Evolutionary conservation across 345 rosid genomes (phyloP).

Genomic region (Carallia brachiata): DNA sequence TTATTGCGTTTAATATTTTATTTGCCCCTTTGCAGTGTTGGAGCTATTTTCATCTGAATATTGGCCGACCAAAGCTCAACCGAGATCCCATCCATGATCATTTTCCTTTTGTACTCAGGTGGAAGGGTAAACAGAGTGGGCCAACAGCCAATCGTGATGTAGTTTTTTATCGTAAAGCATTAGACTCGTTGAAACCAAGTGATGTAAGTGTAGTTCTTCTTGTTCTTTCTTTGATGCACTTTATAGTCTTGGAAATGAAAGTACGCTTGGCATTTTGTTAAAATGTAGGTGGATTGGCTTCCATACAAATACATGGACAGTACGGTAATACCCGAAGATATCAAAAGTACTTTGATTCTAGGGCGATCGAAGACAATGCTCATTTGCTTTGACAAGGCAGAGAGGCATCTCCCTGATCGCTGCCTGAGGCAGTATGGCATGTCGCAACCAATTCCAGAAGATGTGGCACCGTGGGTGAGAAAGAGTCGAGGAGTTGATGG

Average conservation of each 20-base stretch:
- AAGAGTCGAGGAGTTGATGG: constrained; percentile 98
- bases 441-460: constrained; percentile 78
- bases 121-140: constrained; percentile 99
- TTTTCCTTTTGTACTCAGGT: constrained; percentile 84
- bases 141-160: constrained; percentile 90
- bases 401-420: constrained; percentile 97
- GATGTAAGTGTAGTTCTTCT: constrained; percentile 49
- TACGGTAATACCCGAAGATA: constrained; percentile 63
- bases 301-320: constrained; percentile 75
- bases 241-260: background rate
- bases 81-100: constrained; percentile 77
- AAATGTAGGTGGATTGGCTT: constrained; percentile 78
- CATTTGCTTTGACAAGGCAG: constrained; percentile 96
- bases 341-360: constrained; percentile 53
- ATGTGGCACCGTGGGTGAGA: constrained; percentile 86
- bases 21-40: constrained; percentile 62
- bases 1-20: constrained; percentile 14
- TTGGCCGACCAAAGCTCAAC: constrained; percentile 87
- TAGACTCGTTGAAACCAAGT: constrained; percentile 71
- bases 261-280: constrained; percentile 6
- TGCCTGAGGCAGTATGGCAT: constrained; percentile 81
- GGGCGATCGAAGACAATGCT: constrained; percentile 95
- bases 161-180: constrained; percentile 77
- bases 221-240: background rate
- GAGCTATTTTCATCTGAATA: constrained; percentile 90